Conservation (phyloP, 805 yeast genomes). For the Ogataea populi-albae region DNA sequence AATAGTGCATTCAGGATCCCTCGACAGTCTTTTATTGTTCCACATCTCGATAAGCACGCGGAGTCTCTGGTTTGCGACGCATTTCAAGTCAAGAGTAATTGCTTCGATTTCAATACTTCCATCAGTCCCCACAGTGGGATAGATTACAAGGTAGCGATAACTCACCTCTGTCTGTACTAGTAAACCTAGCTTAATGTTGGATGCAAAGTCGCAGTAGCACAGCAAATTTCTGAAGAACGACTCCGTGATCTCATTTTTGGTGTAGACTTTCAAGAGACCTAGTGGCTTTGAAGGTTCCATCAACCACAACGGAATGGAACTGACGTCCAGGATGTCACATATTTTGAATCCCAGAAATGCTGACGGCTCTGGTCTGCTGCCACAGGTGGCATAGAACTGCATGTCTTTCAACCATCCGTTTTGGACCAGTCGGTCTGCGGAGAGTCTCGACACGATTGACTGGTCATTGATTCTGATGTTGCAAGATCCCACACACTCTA, state of each 20-base stretch:
- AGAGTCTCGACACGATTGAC: constrained; percentile 3
- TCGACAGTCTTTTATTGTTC: constrained; percentile 4
- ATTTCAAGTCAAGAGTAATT: constrained; percentile 13
- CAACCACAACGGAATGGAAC: constrained; percentile 17
- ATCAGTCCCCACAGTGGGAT: constrained; percentile 10
- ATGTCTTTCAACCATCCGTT: constrained; percentile 4
- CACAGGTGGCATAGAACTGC: constrained; percentile 3
- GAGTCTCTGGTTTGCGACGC: constrained; percentile 12
- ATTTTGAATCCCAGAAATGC: constrained; percentile 8
- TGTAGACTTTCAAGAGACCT: constrained; percentile 10
- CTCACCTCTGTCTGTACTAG: constrained; percentile 13
- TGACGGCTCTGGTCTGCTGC: neutral
- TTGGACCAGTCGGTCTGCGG: neutral
- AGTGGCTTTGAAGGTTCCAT: constrained; percentile 7
- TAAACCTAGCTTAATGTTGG: constrained; percentile 8
- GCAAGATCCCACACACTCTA: constrained; percentile 5
- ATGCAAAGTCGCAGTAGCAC: constrained; percentile 12
- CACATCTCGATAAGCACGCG: constrained; percentile 6
- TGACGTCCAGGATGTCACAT: constrained; percentile 14
- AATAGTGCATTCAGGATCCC: constrained; percentile 5
- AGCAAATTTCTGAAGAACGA: constrained; percentile 12
- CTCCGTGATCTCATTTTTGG: constrained; percentile 10
- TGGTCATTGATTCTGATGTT: constrained; percentile 4
- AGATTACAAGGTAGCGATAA: constrained; percentile 12
- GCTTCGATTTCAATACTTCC: constrained; percentile 11